These are phyloP conservation scores for Lentinula lateritia DNA, from an alignment of 768 basidiomycete genomes.

Conservation along the genomic window DNA sequence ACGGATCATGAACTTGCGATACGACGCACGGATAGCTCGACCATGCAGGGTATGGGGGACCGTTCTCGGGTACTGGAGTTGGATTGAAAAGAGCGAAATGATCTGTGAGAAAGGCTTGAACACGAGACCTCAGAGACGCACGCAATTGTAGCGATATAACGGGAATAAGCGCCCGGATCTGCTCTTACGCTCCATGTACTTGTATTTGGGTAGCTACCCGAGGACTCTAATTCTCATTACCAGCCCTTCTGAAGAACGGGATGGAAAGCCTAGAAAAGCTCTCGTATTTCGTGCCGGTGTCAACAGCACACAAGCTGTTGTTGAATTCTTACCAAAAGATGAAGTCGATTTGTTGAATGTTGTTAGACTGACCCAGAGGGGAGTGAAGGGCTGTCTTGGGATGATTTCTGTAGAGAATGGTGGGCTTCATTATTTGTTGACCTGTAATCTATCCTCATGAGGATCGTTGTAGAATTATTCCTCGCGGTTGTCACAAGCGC, in stretches of 20 bases:
- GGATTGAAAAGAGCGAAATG: no score
- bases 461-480: constrained; percentile 61
- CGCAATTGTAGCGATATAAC: no score
- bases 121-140: no score
- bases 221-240: constrained; percentile 72
- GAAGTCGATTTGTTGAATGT: constrained; percentile 64
- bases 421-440: constrained; percentile 21
- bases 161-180: background rate
- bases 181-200: constrained; percentile 46
- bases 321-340: constrained; percentile 76
- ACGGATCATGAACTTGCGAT: no score
- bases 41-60: no score
- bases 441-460: background rate
- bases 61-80: no score
- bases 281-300: constrained; percentile 70
- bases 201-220: constrained; percentile 65
- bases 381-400: constrained; percentile 81
- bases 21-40: no score
- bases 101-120: no score
- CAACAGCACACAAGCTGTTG: constrained; percentile 60
- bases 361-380: constrained; percentile 62
- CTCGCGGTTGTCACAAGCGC: constrained; percentile 76
- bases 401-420: constrained; percentile 71
- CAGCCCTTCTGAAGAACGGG: constrained; percentile 56
- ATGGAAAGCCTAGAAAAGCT: constrained; percentile 54